Conservation (phyloP, 768 basidiomycete species). For the Postia placenta region DNA sequence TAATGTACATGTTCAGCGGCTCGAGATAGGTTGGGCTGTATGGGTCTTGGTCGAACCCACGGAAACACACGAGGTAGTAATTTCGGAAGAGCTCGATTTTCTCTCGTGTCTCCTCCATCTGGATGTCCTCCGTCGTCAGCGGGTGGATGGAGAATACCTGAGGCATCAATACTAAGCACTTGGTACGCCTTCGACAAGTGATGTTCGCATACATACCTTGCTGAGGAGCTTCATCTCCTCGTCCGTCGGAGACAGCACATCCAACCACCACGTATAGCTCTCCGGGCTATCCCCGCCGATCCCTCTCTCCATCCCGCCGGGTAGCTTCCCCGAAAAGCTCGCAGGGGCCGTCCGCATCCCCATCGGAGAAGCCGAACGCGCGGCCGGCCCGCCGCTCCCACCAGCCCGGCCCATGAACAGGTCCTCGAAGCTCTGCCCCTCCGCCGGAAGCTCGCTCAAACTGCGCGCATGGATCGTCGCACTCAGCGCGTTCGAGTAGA, state of each 20-base stretch:
- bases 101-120: slow-evolving; percentile 99
- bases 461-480: slow-evolving; percentile 95
- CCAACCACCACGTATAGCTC: slow-evolving; percentile 94
- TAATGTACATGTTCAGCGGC: slow-evolving; percentile 99
- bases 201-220: slow-evolving; percentile 72
- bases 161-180: too few species aligned
- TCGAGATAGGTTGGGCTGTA: slow-evolving; percentile 97
- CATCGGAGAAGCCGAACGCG: slow-evolving; percentile 11
- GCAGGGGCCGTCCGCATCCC: slow-evolving; percentile 1
- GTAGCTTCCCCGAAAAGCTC: slow-evolving; percentile 13
- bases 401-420: slow-evolving; percentile 57
- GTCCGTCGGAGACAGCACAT: slow-evolving; percentile 89
- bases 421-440: slow-evolving; percentile 89
- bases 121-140: slow-evolving; percentile 97
- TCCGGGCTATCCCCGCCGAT: slow-evolving; percentile 41
- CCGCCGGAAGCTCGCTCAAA: slow-evolving; percentile 87
- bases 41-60: slow-evolving; percentile 97
- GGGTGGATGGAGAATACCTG: slow-evolving; percentile 97
- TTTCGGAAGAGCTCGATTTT: slow-evolving; percentile 99
- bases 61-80: slow-evolving; percentile 98
- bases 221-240: slow-evolving; percentile 97
- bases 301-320: slow-evolving; percentile 8
- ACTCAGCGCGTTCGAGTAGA: slow-evolving; percentile 89
- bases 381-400: slow-evolving; percentile 3
- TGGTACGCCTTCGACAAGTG: slow-evolving; percentile 1